A percentile compares a stretch with the other conserved stretches of the same genome.
Conservation (phyloP, 495 filamentous ascomycete species). For the Trichoderma gamsii region DNA sequence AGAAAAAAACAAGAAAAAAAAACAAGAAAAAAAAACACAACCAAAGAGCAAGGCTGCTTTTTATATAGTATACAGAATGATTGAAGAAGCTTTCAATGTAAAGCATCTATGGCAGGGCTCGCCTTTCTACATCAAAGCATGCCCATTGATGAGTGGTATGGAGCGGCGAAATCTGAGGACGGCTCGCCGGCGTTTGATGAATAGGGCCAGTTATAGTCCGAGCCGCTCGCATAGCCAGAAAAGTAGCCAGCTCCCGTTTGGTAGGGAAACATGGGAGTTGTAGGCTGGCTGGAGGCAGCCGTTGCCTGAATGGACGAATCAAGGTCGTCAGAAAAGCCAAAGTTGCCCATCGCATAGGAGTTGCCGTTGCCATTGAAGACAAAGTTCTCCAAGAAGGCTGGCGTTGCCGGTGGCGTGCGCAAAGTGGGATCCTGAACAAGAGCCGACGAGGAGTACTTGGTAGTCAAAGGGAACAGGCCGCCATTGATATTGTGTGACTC, state of each 20-base stretch:
- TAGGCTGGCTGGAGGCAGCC: not conserved
- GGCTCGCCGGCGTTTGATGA: not conserved
- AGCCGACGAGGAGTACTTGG: not conserved
- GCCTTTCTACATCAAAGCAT: not conserved
- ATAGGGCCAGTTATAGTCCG: not conserved
- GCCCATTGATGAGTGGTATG: not conserved
- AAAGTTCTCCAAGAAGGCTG: constrained; percentile 5
- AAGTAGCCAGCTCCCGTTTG: not conserved
- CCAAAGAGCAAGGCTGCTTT: not conserved
- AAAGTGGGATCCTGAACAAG: constrained; percentile 14
- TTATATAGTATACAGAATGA: not conserved
- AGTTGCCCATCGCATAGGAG: not conserved
- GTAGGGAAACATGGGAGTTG: constrained; percentile 6
- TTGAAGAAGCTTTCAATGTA: not conserved
- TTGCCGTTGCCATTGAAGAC: not conserved
- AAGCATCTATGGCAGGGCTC: not conserved
- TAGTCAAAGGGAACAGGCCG: not conserved
- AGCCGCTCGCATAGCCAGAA: not conserved
- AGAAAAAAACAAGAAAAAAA: not conserved
- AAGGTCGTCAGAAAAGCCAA: not conserved
- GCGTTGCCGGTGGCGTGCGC: constrained; percentile 16
- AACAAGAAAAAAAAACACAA: not conserved
- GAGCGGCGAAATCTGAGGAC: not conserved
- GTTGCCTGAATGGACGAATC: not conserved
- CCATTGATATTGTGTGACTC: not conserved